Conservation (phyloP, 352 stramenopile species). For the Globisporangium middletonii region DNA sequence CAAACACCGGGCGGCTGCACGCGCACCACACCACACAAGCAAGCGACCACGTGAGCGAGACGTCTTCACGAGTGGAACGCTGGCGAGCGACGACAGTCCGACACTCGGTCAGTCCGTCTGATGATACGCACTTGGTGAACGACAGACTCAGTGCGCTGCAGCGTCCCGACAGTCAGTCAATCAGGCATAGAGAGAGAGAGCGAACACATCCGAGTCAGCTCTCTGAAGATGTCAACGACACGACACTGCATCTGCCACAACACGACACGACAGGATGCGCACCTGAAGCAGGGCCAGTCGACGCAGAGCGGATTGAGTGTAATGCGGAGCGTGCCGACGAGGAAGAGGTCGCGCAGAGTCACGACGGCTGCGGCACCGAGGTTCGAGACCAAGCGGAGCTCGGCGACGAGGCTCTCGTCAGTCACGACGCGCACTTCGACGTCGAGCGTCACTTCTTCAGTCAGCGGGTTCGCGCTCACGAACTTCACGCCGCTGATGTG, state of each 20-base stretch:
- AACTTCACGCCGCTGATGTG: constrained; percentile 73
- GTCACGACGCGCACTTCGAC: constrained; percentile 57
- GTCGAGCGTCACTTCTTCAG: constrained; percentile 65
- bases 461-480: constrained; percentile 43
- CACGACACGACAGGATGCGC: not conserved
- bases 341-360: constrained; percentile 55
- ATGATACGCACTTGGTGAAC: constrained; percentile 54
- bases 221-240: not conserved
- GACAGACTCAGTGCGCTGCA: constrained; percentile 47
- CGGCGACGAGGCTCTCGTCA: constrained; percentile 50
- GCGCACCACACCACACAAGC: constrained; percentile 1
- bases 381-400: constrained; percentile 64
- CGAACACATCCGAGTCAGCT: too few relatives aligned
- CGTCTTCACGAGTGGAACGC: not conserved
- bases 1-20: constrained; percentile 52
- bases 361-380: constrained; percentile 51
- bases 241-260: not conserved
- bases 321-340: constrained; percentile 63
- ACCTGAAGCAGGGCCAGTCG: constrained; percentile 73
- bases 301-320: constrained; percentile 60
- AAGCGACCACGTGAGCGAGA: too few relatives aligned
- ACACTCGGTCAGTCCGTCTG: not conserved
- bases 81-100: not conserved
- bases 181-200: not conserved
- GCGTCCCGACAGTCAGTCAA: not conserved